phyloP scores from a whole-genome alignment of 495 filamentous ascomycete genomes.

The Neurospora tetrasperma region DNA sequence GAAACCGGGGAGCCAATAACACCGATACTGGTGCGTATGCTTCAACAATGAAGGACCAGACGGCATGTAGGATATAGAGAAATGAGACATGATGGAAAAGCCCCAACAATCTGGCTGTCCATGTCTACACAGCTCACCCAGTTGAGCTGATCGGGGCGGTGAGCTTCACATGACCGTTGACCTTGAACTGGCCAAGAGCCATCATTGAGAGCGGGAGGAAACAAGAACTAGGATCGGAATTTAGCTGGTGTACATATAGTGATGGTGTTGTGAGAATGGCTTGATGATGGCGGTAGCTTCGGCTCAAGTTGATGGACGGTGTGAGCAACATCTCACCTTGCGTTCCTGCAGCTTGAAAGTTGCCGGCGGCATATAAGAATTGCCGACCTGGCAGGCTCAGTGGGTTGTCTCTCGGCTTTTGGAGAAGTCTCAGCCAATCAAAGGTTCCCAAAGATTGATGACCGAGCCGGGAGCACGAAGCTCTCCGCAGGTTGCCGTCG shows the following conservation, averaged over 20 bases:
- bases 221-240: neutral
- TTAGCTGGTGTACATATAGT: neutral
- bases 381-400: neutral
- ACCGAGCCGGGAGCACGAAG: neutral
- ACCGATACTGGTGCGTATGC: neutral
- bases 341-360: neutral
- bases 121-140: neutral
- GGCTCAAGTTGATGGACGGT: neutral
- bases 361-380: neutral
- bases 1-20: neutral
- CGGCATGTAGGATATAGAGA: neutral
- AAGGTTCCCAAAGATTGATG: neutral
- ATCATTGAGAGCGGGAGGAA: neutral
- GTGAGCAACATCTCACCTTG: neutral
- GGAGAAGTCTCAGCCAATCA: neutral
- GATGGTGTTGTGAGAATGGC: neutral
- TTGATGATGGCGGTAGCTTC: neutral
- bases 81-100: neutral
- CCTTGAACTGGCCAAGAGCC: no score
- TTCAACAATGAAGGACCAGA: neutral
- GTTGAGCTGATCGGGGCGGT: neutral
- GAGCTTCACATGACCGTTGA: neutral
- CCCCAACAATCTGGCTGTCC: neutral
- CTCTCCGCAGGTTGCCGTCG: neutral
- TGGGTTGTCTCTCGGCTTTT: neutral